Evolutionary conservation across 2,329 filamentous ascomycete genomes (phyloP).

Genomic region (Ascomycota sp.): DNA sequence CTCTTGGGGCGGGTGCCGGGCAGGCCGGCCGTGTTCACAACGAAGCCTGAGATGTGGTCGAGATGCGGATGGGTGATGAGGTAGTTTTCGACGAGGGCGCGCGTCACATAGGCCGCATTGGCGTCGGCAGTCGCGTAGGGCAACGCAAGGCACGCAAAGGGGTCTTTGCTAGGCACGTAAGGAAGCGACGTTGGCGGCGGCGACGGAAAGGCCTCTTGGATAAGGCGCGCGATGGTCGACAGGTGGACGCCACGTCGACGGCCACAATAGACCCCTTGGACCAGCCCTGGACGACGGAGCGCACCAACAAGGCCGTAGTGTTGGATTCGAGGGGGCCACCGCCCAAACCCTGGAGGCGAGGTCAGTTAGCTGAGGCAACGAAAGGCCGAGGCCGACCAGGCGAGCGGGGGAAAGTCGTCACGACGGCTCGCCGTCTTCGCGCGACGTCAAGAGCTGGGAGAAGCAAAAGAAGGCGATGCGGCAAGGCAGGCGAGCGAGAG

Average conservation of each 20-base stretch:
- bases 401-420: too few species aligned
- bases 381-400: too few species aligned
- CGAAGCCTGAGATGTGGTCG: conserved; percentile 79
- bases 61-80: conserved; percentile 95
- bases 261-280: conserved; percentile 63
- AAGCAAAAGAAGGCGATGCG: neutral
- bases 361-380: neutral
- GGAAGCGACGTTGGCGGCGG: conserved; percentile 14
- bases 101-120: conserved; percentile 65
- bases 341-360: conserved; percentile 47
- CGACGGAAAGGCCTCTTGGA: conserved; percentile 34
- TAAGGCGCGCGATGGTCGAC: conserved; percentile 60
- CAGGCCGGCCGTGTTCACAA: conserved; percentile 79
- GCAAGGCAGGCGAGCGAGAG: neutral
- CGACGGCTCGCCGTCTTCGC: too few species aligned
- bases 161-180: conserved; percentile 41
- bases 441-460: too few species aligned
- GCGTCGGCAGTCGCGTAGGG: conserved; percentile 44
- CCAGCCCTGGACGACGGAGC: conserved; percentile 64
- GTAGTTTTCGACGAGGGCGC: conserved; percentile 65
- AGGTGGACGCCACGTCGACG: conserved; percentile 91
- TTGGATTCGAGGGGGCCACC: conserved; percentile 83
- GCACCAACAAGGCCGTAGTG: conserved; percentile 73
- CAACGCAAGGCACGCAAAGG: conserved; percentile 62
- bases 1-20: conserved; percentile 67